Conservation (phyloP, 108 stramenopile genomes). For the Cyclotella atomus region DNA sequence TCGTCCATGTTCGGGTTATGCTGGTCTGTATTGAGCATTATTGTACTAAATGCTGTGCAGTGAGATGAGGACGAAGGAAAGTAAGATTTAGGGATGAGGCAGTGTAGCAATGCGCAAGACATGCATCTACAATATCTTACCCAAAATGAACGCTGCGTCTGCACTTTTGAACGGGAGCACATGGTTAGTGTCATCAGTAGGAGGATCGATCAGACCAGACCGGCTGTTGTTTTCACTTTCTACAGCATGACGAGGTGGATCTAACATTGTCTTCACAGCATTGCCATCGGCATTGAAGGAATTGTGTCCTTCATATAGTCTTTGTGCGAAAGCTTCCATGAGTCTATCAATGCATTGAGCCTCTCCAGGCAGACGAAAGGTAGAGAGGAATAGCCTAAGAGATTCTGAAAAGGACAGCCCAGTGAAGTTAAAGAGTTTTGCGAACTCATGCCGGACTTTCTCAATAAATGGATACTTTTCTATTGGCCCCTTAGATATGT, state of each 20-base stretch:
- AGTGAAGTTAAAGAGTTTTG: slow-evolving; percentile 77
- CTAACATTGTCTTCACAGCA: slow-evolving; percentile 42
- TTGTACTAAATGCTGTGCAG: slow-evolving; percentile 91
- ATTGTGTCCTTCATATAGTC: slow-evolving; percentile 67
- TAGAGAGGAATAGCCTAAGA: slow-evolving; percentile 80
- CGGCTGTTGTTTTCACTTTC: slow-evolving; percentile 16
- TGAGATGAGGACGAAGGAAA: too few species aligned
- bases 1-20: slow-evolving; percentile 90
- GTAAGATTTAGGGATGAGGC: too few species aligned
- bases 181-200: slow-evolving; percentile 17
- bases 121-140: neutral
- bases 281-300: neutral
- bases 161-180: slow-evolving; percentile 67
- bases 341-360: slow-evolving; percentile 96
- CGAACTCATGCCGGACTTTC: slow-evolving; percentile 73
- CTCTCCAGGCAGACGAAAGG: slow-evolving; percentile 95
- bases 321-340: slow-evolving; percentile 93
- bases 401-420: slow-evolving; percentile 78
- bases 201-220: slow-evolving; percentile 31
- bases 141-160: slow-evolving; percentile 93
- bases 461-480: slow-evolving; percentile 91
- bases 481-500: slow-evolving; percentile 89
- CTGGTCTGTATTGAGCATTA: slow-evolving; percentile 94
- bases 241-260: slow-evolving; percentile 23
- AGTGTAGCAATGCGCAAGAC: neutral